phyloP scores from a whole-genome alignment of 2,329 filamentous ascomycete species.

The Xylaria sp. region DNA sequence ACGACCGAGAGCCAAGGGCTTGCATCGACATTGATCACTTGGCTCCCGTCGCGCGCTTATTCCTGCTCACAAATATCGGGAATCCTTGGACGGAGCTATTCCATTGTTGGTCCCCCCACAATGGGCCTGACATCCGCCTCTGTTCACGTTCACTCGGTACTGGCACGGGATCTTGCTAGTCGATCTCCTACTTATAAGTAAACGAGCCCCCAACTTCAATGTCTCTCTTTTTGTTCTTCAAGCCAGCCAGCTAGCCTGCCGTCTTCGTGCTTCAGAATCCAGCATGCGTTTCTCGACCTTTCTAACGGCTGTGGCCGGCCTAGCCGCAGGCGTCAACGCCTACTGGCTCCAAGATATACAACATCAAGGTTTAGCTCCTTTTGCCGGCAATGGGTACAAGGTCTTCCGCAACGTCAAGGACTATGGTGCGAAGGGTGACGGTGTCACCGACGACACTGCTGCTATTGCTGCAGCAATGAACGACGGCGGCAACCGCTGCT shows the following conservation, averaged over 20 bases:
- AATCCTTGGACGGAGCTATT: conserved; percentile 29
- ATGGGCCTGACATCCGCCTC: conserved; percentile 24
- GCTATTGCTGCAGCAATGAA: conserved; percentile 59
- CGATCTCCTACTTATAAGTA: conserved; percentile 41
- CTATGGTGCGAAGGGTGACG: conserved; percentile 59
- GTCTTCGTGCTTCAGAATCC: conserved; percentile 32
- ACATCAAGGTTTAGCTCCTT: conserved; percentile 58
- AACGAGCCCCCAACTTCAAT: conserved; percentile 37
- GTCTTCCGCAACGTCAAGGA: conserved; percentile 61
- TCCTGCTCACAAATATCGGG: conserved; percentile 25
- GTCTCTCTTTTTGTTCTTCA: conserved; percentile 27
- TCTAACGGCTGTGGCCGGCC: conserved; percentile 46
- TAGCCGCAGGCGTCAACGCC: conserved; percentile 47
- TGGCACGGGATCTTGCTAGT: conserved; percentile 31
- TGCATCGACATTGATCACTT: conserved; percentile 38
- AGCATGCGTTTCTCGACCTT: conserved; percentile 49
- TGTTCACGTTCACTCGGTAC: conserved; percentile 27
- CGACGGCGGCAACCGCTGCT: conserved; percentile 54
- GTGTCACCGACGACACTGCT: conserved; percentile 57
- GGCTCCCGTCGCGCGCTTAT: conserved; percentile 33
- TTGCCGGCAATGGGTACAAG: conserved; percentile 53
- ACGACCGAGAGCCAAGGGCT: conserved; percentile 36
- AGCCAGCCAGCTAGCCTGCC: conserved; percentile 32
- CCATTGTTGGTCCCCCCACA: conserved; percentile 24
- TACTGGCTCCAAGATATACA: conserved; percentile 49